Evolutionary conservation across 176 grass and related monocot genomes (phyloP).

Genomic region (Lolium rigidum): DNA sequence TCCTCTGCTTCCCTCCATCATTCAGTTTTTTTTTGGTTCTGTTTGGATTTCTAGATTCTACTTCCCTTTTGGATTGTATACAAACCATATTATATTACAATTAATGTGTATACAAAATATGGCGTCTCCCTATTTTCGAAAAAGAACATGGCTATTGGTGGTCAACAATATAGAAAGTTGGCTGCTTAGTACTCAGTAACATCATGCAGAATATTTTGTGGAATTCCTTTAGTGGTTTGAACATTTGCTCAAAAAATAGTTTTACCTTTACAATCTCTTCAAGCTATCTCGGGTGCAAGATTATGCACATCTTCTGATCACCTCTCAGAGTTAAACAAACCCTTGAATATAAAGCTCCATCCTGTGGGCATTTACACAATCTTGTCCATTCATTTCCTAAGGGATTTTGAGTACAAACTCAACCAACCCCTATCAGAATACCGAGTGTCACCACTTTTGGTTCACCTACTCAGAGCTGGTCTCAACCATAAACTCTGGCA

Average conservation of each 20-base stretch:
- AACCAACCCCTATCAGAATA: neutral
- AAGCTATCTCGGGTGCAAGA: neutral
- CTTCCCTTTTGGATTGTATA: too few species aligned
- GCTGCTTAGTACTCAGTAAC: neutral
- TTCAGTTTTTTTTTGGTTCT: conserved; percentile 28
- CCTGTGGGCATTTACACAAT: neutral
- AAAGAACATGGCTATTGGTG: neutral
- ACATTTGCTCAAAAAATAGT: neutral
- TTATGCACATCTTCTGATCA: neutral
- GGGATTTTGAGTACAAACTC: neutral
- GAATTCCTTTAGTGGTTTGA: neutral
- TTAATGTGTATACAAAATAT: too few species aligned
- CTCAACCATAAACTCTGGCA: conserved; percentile 4
- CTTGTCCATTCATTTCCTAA: conserved; percentile 11
- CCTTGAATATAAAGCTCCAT: neutral
- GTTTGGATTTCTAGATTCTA: too few species aligned
- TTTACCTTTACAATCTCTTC: neutral
- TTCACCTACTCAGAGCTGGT: neutral
- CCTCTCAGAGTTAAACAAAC: neutral
- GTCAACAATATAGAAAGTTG: neutral
- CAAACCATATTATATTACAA: too few species aligned
- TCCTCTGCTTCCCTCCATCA: conserved; percentile 52
- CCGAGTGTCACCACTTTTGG: neutral
- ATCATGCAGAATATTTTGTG: neutral
- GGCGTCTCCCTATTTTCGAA: too few species aligned